These are phyloP conservation scores for Chaetomium fimeti DNA, from an alignment of 495 filamentous ascomycete species.

Conservation along the genomic window DNA sequence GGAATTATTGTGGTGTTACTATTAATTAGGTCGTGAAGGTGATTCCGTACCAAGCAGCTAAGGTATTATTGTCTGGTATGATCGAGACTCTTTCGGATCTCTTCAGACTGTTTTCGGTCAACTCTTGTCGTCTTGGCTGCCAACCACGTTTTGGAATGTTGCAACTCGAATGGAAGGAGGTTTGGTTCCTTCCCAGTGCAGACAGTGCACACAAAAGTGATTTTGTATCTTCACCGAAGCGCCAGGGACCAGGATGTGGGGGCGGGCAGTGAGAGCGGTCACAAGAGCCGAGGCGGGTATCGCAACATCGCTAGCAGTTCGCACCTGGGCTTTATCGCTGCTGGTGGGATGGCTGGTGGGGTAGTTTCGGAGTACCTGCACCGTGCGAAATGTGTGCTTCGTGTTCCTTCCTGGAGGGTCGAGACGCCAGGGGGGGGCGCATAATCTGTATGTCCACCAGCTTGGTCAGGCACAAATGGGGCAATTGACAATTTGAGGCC, in stretches of 20 bases:
- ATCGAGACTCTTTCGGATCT: neutral
- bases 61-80: no score
- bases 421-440: no score
- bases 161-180: neutral
- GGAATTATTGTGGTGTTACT: neutral
- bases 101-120: slow-evolving; percentile 8
- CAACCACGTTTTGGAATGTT: neutral
- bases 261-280: slow-evolving; percentile 22
- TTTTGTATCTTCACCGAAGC: slow-evolving; percentile 22
- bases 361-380: slow-evolving; percentile 1
- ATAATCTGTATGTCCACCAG: no score
- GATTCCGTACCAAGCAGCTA: no score
- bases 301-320: slow-evolving; percentile 22
- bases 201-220: slow-evolving; percentile 18
- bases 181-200: neutral
- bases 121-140: neutral
- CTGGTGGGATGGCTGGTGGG: slow-evolving; percentile 27
- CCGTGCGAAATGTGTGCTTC: slow-evolving; percentile 19
- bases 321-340: slow-evolving; percentile 6
- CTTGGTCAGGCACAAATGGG: neutral
- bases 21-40: no score
- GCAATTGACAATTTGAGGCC: neutral
- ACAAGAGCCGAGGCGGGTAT: slow-evolving; percentile 25
- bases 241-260: slow-evolving; percentile 12
- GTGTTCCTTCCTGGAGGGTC: neutral